Conservation (phyloP, 345 rosid genomes). For the Jatropha curcas region DNA sequence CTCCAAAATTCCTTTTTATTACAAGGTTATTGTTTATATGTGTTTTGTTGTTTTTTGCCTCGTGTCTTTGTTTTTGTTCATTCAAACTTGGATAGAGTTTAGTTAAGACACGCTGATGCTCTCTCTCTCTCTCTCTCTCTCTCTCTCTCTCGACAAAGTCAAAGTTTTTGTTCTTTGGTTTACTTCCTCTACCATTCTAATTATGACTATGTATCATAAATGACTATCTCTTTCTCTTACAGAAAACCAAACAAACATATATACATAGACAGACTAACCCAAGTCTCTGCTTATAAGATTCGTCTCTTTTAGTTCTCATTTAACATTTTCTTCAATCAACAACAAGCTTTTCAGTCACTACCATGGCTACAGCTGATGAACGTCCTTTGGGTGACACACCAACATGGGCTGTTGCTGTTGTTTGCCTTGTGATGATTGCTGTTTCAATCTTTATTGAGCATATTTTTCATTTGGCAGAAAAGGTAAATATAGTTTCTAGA, state of each 20-base stretch:
- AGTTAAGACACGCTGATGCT: background rate
- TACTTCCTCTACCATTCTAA: background rate
- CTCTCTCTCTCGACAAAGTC: slow-evolving; percentile 9
- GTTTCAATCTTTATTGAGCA: slow-evolving; percentile 76
- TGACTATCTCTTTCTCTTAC: no score
- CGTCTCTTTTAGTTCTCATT: background rate
- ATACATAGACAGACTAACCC: no score
- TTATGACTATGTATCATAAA: background rate
- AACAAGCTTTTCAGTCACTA: no score
- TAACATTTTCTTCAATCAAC: background rate
- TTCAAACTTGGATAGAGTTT: slow-evolving; percentile 6
- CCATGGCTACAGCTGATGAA: slow-evolving; percentile 32
- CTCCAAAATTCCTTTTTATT: background rate
- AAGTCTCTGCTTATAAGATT: background rate
- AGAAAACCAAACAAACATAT: background rate
- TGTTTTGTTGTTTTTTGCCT: background rate
- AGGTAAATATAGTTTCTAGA: slow-evolving; percentile 39
- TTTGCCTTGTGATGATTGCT: slow-evolving; percentile 63
- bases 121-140: background rate
- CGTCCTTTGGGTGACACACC: slow-evolving; percentile 65
- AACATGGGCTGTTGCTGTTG: slow-evolving; percentile 93
- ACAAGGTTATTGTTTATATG: background rate
- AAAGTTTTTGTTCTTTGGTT: background rate
- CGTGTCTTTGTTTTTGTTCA: background rate
- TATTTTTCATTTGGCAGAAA: slow-evolving; percentile 54